Conservation (phyloP, 1,284 basidiomycete genomes). For the Sporisorium iseilematis-ciliati region DNA sequence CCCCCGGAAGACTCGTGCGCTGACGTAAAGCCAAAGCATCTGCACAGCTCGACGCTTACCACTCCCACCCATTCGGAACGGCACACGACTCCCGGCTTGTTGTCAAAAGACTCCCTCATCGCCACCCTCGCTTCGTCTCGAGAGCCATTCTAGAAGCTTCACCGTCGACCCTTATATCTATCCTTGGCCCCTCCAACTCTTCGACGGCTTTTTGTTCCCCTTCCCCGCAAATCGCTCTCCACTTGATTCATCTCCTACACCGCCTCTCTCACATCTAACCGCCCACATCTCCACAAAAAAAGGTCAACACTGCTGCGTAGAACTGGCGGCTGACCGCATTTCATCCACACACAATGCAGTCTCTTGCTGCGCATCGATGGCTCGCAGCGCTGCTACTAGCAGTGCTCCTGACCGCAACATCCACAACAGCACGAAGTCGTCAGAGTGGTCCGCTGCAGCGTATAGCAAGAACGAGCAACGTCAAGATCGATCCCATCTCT, state of each 20-base stretch:
- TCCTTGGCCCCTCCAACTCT: background rate
- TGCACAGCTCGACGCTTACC: background rate
- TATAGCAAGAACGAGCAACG: slow-evolving; percentile 34
- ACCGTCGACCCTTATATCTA: background rate
- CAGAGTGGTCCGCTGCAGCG: slow-evolving; percentile 38
- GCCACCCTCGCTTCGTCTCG: background rate
- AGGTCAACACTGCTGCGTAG: no score
- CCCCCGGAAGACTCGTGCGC: slow-evolving; percentile 1
- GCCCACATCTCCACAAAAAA: background rate
- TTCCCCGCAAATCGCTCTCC: background rate
- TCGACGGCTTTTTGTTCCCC: no score
- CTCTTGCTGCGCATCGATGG: slow-evolving; percentile 18
- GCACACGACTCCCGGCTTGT: slow-evolving; percentile 2
- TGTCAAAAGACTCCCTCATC: background rate
- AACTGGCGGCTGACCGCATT: background rate
- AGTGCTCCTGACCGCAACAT: slow-evolving; percentile 13
- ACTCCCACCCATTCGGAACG: slow-evolving; percentile 4
- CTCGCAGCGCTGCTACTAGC: slow-evolving; percentile 36
- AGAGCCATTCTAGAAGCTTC: background rate
- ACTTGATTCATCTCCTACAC: background rate
- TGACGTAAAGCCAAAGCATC: slow-evolving; percentile 4
- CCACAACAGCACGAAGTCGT: slow-evolving; percentile 31
- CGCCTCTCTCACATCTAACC: background rate
- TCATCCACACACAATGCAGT: slow-evolving; percentile 15
- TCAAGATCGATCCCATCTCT: slow-evolving; percentile 25